Percentiles rank a stretch among this genome's conserved stretches.
Evolutionary conservation across 1,284 basidiomycete genomes (phyloP).

Genomic region (Athelia sp.): DNA sequence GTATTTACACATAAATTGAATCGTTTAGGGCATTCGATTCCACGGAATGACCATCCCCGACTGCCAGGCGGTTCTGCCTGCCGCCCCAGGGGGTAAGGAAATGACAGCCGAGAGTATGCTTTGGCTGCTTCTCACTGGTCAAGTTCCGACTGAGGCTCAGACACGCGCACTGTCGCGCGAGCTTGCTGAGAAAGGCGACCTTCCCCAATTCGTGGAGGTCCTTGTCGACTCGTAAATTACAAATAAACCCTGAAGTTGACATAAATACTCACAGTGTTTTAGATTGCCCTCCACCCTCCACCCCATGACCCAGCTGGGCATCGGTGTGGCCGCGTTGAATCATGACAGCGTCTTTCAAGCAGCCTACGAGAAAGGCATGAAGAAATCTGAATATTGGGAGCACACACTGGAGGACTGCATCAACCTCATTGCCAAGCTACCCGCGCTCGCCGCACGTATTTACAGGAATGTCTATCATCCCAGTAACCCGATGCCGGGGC

Average conservation of each 20-base stretch:
- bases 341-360: constrained; percentile 84
- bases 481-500: constrained; percentile 44
- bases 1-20: constrained; percentile 7
- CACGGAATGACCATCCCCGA: constrained; percentile 81
- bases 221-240: constrained; percentile 76
- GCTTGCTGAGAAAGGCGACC: constrained; percentile 72
- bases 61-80: constrained; percentile 75
- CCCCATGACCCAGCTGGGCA: constrained; percentile 86
- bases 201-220: constrained; percentile 69
- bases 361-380: constrained; percentile 85
- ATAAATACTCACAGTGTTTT: constrained; percentile 6
- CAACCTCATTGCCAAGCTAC: constrained; percentile 83
- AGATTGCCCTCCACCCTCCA: constrained; percentile 72
- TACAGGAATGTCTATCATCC: constrained; percentile 89
- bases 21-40: constrained; percentile 77
- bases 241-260: neutral
- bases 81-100: constrained; percentile 78
- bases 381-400: constrained; percentile 94
- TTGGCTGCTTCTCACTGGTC: constrained; percentile 83
- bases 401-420: constrained; percentile 85
- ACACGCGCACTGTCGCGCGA: constrained; percentile 70
- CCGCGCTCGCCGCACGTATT: constrained; percentile 84
- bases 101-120: constrained; percentile 91
- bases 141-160: constrained; percentile 72
- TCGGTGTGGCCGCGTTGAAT: constrained; percentile 86